A percentile compares a stretch with the other conserved stretches of the same genome.
phyloP scores from a whole-genome alignment of 345 rosid species.

The Boechera divaricarpa region DNA sequence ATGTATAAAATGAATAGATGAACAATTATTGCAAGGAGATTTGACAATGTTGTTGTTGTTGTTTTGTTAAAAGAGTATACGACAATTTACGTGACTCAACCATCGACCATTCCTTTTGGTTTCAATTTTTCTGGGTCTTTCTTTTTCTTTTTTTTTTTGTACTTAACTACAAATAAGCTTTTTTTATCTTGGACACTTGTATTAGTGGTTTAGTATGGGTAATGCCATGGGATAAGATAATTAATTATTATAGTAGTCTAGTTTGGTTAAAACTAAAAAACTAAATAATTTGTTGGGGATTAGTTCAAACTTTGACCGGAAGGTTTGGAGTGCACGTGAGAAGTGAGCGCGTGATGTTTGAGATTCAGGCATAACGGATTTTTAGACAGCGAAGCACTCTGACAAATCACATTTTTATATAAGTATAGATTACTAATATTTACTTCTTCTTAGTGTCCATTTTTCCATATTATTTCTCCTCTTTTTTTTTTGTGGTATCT shows the following conservation, averaged over 20 bases:
- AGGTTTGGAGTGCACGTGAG: slow-evolving; percentile 23
- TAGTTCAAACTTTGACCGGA: slow-evolving; percentile 40
- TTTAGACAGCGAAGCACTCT: slow-evolving; percentile 40
- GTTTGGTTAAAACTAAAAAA: neutral
- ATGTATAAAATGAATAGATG: neutral
- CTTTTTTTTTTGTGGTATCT: neutral
- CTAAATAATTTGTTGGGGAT: slow-evolving; percentile 17
- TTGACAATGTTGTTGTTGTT: slow-evolving; percentile 39
- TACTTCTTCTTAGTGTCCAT: neutral
- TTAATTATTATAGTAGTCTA: neutral
- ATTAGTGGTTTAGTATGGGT: neutral
- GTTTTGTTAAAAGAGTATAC: slow-evolving; percentile 38
- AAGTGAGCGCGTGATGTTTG: slow-evolving; percentile 28
- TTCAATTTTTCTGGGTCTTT: neutral
- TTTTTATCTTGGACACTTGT: neutral
- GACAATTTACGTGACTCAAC: slow-evolving; percentile 44
- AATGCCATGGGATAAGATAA: slow-evolving; percentile 6
- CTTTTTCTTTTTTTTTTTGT: neutral
- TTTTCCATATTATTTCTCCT: neutral
- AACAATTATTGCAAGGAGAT: slow-evolving; percentile 24
- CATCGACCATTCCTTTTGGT: slow-evolving; percentile 28
- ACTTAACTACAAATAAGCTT: too few relatives aligned
- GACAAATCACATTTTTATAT: slow-evolving; percentile 30
- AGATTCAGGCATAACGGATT: slow-evolving; percentile 13
- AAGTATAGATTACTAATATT: neutral